phyloP scores from a whole-genome alignment of 2,329 filamentous ascomycete genomes.

The Biscogniauxia mediterranea region DNA sequence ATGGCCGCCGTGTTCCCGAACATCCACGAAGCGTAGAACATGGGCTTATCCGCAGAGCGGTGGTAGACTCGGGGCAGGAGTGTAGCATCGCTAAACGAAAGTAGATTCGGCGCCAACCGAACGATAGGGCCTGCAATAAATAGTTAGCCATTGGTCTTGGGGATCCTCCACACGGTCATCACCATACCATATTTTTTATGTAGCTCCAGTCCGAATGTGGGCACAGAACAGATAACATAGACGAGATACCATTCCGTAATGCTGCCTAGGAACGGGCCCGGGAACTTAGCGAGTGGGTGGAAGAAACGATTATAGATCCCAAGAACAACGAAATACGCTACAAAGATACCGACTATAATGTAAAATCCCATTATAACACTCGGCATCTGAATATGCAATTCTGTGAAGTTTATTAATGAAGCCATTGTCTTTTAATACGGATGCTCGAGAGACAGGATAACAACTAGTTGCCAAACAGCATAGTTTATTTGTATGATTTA shows the following conservation, averaged over 20 bases:
- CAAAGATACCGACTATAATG: not conserved
- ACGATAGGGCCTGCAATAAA: not conserved
- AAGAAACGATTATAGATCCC: not conserved
- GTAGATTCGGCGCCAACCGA: conserved; percentile 1
- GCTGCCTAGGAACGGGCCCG: not conserved
- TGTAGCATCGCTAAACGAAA: conserved; percentile 5
- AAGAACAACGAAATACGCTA: not conserved
- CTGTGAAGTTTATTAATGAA: no score
- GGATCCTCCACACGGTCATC: not conserved
- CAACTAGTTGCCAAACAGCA: no score
- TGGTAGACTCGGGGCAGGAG: conserved; percentile 1
- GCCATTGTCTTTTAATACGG: no score
- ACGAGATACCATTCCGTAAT: not conserved
- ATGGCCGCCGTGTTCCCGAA: conserved; percentile 5
- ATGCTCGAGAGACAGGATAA: no score
- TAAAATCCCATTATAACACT: not conserved
- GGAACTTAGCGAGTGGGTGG: not conserved
- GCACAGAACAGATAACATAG: not conserved
- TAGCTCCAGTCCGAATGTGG: conserved; percentile 1
- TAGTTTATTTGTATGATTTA: no score
- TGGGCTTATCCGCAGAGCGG: conserved; percentile 1
- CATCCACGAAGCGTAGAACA: conserved; percentile 4
- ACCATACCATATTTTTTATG: conserved; percentile 2
- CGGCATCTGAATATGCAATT: not conserved
- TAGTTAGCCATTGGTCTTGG: not conserved